phyloP scores from a whole-genome alignment of 331 rosid genomes.

The Dryas integrifolia region DNA sequence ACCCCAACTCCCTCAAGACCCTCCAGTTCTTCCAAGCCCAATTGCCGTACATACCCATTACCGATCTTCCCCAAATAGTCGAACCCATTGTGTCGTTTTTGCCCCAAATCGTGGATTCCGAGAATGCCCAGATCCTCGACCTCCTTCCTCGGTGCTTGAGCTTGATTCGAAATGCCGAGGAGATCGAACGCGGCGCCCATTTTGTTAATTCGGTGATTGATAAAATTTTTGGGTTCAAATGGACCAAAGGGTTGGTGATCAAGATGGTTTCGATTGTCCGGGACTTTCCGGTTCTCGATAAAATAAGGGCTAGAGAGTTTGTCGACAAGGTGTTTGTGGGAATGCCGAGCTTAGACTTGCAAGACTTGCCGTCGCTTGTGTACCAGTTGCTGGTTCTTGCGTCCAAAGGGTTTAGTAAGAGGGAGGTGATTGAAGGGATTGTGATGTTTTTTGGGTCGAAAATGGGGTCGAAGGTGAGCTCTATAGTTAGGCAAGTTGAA shows the following conservation, averaged over 20 bases:
- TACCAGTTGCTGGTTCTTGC: slow-evolving; percentile 40
- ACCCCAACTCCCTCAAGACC: slow-evolving; percentile 38
- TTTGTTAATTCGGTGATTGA: slow-evolving; percentile 17
- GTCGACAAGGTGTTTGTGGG: slow-evolving; percentile 33
- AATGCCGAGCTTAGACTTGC: slow-evolving; percentile 35
- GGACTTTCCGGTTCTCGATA: slow-evolving; percentile 33
- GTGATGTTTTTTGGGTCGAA: slow-evolving; percentile 38
- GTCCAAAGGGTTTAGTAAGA: slow-evolving; percentile 41
- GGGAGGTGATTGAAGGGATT: slow-evolving; percentile 40
- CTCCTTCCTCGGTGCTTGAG: slow-evolving; percentile 33
- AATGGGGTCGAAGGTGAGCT: slow-evolving; percentile 26
- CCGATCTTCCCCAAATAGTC: slow-evolving; percentile 12
- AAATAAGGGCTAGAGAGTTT: slow-evolving; percentile 32
- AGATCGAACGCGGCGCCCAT: slow-evolving; percentile 6
- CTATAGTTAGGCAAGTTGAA: slow-evolving; percentile 41
- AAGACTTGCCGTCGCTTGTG: slow-evolving; percentile 45
- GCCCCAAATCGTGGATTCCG: slow-evolving; percentile 28
- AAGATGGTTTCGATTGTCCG: slow-evolving; percentile 38
- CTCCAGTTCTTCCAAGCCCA: slow-evolving; percentile 31
- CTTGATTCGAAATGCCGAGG: slow-evolving; percentile 17
- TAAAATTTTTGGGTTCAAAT: slow-evolving; percentile 24
- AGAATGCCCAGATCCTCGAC: slow-evolving; percentile 38
- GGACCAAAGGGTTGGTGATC: slow-evolving; percentile 36
- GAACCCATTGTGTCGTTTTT: slow-evolving; percentile 27
- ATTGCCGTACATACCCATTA: slow-evolving; percentile 14